Conservation (phyloP, 495 filamentous ascomycete species). For the Echria macrotheca region DNA sequence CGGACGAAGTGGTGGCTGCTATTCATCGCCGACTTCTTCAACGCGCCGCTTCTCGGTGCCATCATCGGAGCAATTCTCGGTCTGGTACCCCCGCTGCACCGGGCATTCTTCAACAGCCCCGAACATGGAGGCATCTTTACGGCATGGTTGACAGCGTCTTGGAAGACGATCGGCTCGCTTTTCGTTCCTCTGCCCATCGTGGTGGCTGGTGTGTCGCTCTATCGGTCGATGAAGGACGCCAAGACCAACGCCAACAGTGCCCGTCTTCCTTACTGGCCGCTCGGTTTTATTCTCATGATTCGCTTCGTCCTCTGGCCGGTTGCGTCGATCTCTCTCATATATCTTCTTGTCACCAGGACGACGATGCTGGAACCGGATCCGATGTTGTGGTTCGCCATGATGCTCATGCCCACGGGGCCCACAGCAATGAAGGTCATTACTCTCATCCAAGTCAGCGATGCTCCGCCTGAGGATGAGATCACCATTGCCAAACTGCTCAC, state of each 20-base stretch:
- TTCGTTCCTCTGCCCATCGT: constrained; percentile 70
- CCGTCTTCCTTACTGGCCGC: constrained; percentile 43
- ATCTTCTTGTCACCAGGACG: constrained; percentile 55
- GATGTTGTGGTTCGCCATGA: constrained; percentile 70
- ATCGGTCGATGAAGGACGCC: constrained; percentile 44
- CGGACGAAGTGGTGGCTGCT: constrained; percentile 23
- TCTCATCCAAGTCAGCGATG: constrained; percentile 59
- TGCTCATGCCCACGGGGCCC: constrained; percentile 72
- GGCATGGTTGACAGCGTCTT: constrained; percentile 63
- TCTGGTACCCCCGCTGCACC: constrained; percentile 56
- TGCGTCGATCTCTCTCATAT: constrained; percentile 55
- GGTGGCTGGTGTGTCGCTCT: constrained; percentile 64
- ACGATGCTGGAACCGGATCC: constrained; percentile 55
- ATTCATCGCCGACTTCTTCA: constrained; percentile 52
- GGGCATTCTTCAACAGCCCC: constrained; percentile 58
- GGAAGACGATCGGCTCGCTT: constrained; percentile 62
- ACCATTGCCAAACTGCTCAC: constrained; percentile 65
- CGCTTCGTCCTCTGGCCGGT: constrained; percentile 26
- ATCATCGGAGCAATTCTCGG: constrained; percentile 57
- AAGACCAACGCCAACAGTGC: constrained; percentile 7
- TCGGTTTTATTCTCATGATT: constrained; percentile 46
- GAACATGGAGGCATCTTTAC: constrained; percentile 64
- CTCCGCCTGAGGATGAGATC: constrained; percentile 56
- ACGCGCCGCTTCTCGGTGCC: constrained; percentile 63
- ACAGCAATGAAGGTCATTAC: constrained; percentile 65